A percentile compares a stretch with the other conserved stretches of the same genome.
Evolutionary conservation across 352 stramenopile species (phyloP).

Genomic region (Globisporangium splendens): DNA sequence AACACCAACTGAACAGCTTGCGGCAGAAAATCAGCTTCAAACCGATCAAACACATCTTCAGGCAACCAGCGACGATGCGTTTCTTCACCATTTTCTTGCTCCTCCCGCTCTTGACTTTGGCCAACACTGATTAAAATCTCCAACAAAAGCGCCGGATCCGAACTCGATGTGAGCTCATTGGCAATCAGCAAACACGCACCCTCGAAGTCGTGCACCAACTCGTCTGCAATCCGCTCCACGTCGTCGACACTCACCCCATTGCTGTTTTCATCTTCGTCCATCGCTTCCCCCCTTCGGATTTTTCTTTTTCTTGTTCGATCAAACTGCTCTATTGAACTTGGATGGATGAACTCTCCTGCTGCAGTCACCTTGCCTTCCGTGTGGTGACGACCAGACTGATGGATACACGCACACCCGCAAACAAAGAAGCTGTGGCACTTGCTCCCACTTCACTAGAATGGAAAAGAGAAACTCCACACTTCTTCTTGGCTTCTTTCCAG

Average conservation of each 20-base stretch:
- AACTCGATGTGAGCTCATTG: slow-evolving; percentile 28
- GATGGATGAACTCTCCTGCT: too few relatives aligned
- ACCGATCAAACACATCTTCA: slow-evolving; percentile 25
- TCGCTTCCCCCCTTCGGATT: not conserved
- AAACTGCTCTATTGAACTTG: not conserved
- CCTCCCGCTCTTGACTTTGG: not conserved
- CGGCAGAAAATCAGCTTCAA: slow-evolving; percentile 53
- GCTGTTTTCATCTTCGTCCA: slow-evolving; percentile 8
- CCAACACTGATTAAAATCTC: slow-evolving; percentile 21
- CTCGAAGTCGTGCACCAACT: slow-evolving; percentile 54
- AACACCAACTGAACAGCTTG: slow-evolving; percentile 59
- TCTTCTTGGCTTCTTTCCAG: too few relatives aligned
- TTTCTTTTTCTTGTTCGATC: not conserved
- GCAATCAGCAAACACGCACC: slow-evolving; percentile 35
- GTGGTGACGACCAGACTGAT: too few relatives aligned
- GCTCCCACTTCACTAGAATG: not conserved
- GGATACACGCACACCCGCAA: too few relatives aligned
- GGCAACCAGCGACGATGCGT: slow-evolving; percentile 17
- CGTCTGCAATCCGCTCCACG: slow-evolving; percentile 23
- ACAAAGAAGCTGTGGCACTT: not conserved
- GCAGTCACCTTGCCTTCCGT: too few relatives aligned
- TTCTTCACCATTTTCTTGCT: not conserved
- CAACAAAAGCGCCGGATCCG: slow-evolving; percentile 30
- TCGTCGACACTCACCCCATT: slow-evolving; percentile 8
- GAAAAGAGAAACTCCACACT: not conserved